These are phyloP conservation scores for Dendrobium catenatum DNA, from an alignment of 106 monocot genomes.

Conservation along the genomic window DNA sequence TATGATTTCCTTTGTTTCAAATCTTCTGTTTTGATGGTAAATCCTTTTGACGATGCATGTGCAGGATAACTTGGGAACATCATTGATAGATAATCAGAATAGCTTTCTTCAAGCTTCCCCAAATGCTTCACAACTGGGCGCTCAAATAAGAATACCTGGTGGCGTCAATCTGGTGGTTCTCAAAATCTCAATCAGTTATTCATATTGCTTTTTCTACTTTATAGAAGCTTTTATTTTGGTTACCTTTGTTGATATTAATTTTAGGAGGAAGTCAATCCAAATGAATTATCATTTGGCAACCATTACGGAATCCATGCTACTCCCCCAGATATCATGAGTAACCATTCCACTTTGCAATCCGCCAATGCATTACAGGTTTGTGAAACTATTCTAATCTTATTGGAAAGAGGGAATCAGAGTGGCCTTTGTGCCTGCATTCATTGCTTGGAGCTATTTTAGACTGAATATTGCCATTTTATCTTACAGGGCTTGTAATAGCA, in stretches of 20 bases:
- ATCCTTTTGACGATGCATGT: not conserved
- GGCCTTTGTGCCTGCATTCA: not conserved
- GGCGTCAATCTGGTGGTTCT: constrained; percentile 35
- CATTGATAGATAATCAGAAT: constrained; percentile 16
- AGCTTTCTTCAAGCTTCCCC: constrained; percentile 22
- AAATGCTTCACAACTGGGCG: constrained; percentile 30
- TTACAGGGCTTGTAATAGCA: not conserved
- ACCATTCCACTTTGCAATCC: constrained; percentile 19
- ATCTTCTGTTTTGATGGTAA: not conserved
- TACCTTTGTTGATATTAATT: constrained; percentile 3
- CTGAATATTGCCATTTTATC: not conserved
- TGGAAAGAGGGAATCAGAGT: not conserved
- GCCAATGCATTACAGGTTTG: constrained; percentile 35
- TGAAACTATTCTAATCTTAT: not conserved
- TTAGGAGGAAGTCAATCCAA: constrained; percentile 46
- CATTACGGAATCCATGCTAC: constrained; percentile 30
- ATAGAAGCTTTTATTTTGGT: not conserved
- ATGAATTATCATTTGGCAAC: constrained; percentile 39
- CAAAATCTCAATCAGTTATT: not conserved
- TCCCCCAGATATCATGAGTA: constrained; percentile 26
- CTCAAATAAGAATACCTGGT: constrained; percentile 28
- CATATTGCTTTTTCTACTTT: not conserved
- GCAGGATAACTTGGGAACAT: constrained; percentile 28
- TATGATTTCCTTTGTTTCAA: not conserved
- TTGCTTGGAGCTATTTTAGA: not conserved